Conservation (phyloP, 768 basidiomycete species). For the Suillus subalutaceus region DNA sequence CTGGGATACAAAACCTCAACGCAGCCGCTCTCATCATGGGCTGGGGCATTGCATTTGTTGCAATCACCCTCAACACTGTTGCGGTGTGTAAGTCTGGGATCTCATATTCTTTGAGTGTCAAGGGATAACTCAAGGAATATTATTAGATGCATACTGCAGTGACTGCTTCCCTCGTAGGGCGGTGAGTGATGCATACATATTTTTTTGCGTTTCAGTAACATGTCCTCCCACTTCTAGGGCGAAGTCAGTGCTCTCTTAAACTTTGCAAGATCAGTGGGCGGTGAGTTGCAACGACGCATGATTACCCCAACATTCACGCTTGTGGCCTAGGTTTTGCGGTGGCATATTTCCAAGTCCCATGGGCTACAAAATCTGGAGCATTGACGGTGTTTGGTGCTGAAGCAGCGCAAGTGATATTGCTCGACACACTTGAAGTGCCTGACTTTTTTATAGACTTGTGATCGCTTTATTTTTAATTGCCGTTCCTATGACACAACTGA, state of each 20-base stretch:
- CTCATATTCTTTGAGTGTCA: neutral
- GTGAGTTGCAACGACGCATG: constrained; percentile 19
- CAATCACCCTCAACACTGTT: constrained; percentile 43
- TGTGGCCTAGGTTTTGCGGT: constrained; percentile 35
- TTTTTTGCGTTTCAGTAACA: neutral
- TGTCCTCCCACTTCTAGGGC: neutral
- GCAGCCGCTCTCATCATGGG: constrained; percentile 39
- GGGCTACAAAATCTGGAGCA: constrained; percentile 39
- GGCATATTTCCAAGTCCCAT: constrained; percentile 44
- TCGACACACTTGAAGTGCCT: neutral
- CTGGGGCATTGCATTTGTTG: constrained; percentile 44
- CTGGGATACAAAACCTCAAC: constrained; percentile 36
- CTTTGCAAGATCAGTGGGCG: constrained; percentile 37
- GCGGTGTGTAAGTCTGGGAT: constrained; percentile 36
- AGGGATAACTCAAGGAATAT: neutral
- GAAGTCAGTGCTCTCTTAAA: constrained; percentile 49
- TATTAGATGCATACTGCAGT: constrained; percentile 40
- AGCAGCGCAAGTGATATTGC: constrained; percentile 33
- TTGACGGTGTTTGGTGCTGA: constrained; percentile 41
- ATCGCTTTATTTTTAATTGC: constrained; percentile 38
- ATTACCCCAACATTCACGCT: neutral
- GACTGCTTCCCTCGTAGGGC: constrained; percentile 40
- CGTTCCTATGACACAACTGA: constrained; percentile 39
- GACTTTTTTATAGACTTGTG: constrained; percentile 27
- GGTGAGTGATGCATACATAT: constrained; percentile 13